Base-by-base conservation (phyloP, 176 grass and related monocot genomes). In the Rhynchospora tenuis region DNA sequence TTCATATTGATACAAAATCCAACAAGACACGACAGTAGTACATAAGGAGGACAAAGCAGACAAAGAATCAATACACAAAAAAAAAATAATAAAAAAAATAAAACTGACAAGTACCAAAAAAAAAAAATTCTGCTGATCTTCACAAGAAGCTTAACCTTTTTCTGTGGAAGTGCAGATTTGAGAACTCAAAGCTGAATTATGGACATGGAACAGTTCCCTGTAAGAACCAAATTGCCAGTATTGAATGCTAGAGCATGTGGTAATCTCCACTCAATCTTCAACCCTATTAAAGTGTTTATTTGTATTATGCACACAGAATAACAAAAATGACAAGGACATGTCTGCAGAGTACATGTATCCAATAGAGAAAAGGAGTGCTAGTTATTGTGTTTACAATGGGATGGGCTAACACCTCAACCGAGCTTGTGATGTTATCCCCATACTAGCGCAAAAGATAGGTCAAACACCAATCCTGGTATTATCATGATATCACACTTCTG, bases 201-300 rank as follows among this genome's bases (percentile, higher is more conserved):
- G 89, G 44, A 97, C 84, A 20, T 22, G 79, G 63, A 91, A 91
- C 69, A 97, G 89, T 54, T 97, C 89, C 86, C 91, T 87, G 82
- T 97, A 93, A 64, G 83, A 50, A 85, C 81, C 69, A 97, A 86
- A 83, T 93, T 93, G 64, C 94, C 89, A 3, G 64, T 65, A 58
- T 97, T 97, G 73, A 97, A 97, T 9, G 91, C 94, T 83, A 83
- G 50, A 97, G 66, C 83, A 97, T 93, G 87, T 91, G 89, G 85
- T 88, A 93, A 93, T 12, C 93, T 89, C 94, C 94, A 97, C 81
- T 97, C 94, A 85, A 89, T 68, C 83, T 91, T 91, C 77, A 90
- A 93, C 67, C 91, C 94, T 74, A 77, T 89, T 85, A 97, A 87
- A 87, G 86, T 91, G 85, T 91, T 93, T 84, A 97, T 97, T 91